Base-by-base conservation (phyloP, 1,139 yeast species). In the Geotrichum klebahnii region DNA sequence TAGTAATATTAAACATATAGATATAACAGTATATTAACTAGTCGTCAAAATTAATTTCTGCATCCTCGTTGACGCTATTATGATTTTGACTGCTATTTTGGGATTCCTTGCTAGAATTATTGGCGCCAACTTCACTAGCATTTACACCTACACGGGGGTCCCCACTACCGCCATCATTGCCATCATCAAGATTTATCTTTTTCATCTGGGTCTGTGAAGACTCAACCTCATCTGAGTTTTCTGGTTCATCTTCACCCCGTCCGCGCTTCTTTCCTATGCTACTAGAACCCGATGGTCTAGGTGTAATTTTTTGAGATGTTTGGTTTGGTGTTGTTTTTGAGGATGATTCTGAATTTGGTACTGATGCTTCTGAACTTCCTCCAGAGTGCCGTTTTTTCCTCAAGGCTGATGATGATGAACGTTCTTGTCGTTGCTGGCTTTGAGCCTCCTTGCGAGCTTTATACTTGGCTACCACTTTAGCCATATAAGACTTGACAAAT, bases 401-500 rank as follows among this genome's bases (percentile, higher is more conserved):
- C 22, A 2, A 22, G 17, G 31, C 23, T 9, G 26, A 28, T 12
- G 28, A 10, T 22, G 14, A 22, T 31, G 23, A 16, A 20, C 17
- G 9, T 31, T 17, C 35, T 26, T 14, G 35, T 3, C 9, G 23
- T 32, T 9, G 4, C 31, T 12, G 26, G 10, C 5, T 3, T 20
- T 16, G 19, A 5, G 14, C 23, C 46, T 32, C 29, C 16, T 33
- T 34, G 10, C 22, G 31, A 5, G 23, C 22, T 23, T 38, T 46
- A n/a, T 32, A 22, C 28, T 39, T 46, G 22, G 39, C 35, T 9
- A 48, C 29, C 34, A 48, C 82, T 67, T 85, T 89, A 9, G 76
- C 82, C 95, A 90, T 87, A 63, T 84, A 90, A 2, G 67, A 69
- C 41, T 74, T 74, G 12, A 80, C 75, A 61, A 84, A 89, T 29